Evolutionary conservation across 305 asterid species (phyloP).

Genomic region (Vinca major): DNA sequence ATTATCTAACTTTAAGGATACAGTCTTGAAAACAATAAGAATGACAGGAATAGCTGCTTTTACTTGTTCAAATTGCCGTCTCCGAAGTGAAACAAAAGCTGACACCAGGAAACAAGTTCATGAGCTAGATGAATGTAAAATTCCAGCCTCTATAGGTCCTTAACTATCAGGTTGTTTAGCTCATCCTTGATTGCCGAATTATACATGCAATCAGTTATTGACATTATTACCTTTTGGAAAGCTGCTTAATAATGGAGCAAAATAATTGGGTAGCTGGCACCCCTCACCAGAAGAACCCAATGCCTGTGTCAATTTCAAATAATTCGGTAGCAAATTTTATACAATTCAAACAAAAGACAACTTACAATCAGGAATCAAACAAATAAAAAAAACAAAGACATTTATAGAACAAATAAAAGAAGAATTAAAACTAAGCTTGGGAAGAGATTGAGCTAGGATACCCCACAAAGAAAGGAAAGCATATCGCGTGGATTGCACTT

Average conservation of each 20-base stretch:
- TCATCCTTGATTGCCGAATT: background rate
- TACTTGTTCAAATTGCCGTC: conserved; percentile 65
- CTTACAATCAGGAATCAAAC: background rate
- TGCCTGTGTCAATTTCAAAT: conserved; percentile 48
- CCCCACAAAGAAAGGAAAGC: conserved; percentile 82
- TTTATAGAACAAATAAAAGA: background rate
- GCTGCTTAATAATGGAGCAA: conserved; percentile 54
- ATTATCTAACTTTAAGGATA: conserved; percentile 33
- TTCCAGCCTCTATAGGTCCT: background rate
- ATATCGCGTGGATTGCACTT: conserved; percentile 68
- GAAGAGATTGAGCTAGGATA: conserved; percentile 14
- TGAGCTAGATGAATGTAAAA: conserved; percentile 1
- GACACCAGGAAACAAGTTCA: conserved; percentile 25
- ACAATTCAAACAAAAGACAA: background rate
- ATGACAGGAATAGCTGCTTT: conserved; percentile 62
- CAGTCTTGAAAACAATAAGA: conserved; percentile 44
- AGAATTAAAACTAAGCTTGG: background rate
- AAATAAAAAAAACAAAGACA: background rate
- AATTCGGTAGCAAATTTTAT: background rate
- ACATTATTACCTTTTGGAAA: conserved; percentile 49
- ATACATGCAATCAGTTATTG: background rate
- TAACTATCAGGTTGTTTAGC: background rate
- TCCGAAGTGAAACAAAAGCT: conserved; percentile 54
- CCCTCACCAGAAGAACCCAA: conserved; percentile 46
- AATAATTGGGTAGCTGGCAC: conserved; percentile 46